These are phyloP conservation scores for Candida nanaspora DNA, from an alignment of 805 yeast species.

Conservation along the genomic window DNA sequence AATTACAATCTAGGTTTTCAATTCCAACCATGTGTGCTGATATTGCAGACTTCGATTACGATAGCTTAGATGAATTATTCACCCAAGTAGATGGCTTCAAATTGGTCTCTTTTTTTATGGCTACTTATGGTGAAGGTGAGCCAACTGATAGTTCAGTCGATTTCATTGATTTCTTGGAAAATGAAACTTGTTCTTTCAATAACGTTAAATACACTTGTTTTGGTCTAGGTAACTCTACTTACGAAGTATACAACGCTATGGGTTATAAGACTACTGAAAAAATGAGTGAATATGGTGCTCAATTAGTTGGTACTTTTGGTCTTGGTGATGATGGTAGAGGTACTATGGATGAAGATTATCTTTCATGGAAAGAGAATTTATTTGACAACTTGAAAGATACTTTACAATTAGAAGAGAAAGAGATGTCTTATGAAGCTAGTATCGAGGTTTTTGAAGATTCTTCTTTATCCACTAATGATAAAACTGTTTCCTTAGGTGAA, in stretches of 20 bases:
- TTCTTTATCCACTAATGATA: constrained; percentile 23
- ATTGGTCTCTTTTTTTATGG: constrained; percentile 42
- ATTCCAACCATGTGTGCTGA: constrained; percentile 81
- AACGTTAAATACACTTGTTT: constrained; percentile 67
- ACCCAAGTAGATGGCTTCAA: constrained; percentile 49
- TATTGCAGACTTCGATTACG: constrained; percentile 82
- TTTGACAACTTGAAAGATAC: constrained; percentile 58
- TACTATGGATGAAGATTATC: constrained; percentile 89
- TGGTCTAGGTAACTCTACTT: constrained; percentile 92
- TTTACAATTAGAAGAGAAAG: constrained; percentile 71
- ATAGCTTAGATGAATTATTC: constrained; percentile 59
- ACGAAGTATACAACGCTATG: constrained; percentile 84
- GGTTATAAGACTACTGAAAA: constrained; percentile 54
- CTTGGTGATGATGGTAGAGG: constrained; percentile 95
- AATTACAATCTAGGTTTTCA: constrained; percentile 74
- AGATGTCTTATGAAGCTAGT: constrained; percentile 70
- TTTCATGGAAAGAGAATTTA: constrained; percentile 83
- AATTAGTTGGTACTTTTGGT: constrained; percentile 68
- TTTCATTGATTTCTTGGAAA: constrained; percentile 64
- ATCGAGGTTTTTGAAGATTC: constrained; percentile 32
- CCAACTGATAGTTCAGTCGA: constrained; percentile 92
- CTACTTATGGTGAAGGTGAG: constrained; percentile 98
- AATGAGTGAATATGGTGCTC: constrained; percentile 61
- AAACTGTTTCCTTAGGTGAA: constrained; percentile 71
- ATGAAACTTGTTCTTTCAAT: constrained; percentile 43